A percentile compares a stretch with the other conserved stretches of the same genome.
phyloP scores from a whole-genome alignment of 2,329 filamentous ascomycete species.

The Ophiobolus disseminans region DNA sequence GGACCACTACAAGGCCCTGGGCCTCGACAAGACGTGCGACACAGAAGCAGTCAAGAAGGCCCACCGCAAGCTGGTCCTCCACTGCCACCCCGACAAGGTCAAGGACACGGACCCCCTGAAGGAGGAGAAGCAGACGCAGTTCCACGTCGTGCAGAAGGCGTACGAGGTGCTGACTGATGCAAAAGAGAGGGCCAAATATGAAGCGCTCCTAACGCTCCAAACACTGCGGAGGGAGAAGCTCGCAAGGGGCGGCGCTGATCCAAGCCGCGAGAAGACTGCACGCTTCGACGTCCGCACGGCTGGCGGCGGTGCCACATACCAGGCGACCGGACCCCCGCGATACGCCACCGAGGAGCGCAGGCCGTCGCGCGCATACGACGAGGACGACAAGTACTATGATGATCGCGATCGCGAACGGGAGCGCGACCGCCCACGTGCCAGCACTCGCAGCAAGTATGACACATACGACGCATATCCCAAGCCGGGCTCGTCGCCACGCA shows the following conservation, averaged over 20 bases:
- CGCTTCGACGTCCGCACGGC: conserved; percentile 44
- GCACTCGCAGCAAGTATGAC: conserved; percentile 46
- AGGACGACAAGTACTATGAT: conserved; percentile 50
- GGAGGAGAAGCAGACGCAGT: conserved; percentile 81
- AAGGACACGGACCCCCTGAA: conserved; percentile 85
- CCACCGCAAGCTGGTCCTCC: conserved; percentile 84
- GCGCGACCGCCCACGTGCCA: conserved; percentile 1
- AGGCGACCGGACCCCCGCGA: no score
- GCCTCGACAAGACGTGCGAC: conserved; percentile 75
- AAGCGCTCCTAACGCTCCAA: conserved; percentile 73
- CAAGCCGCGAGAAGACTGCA: conserved; percentile 40
- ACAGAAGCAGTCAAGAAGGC: conserved; percentile 75
- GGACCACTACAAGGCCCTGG: conserved; percentile 82
- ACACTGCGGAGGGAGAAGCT: conserved; percentile 66
- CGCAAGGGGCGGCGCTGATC: conserved; percentile 44
- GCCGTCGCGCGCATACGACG: conserved; percentile 26
- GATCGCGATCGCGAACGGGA: conserved; percentile 38
- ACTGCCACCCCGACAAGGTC: conserved; percentile 91
- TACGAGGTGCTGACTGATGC: conserved; percentile 91
- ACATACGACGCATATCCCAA: conserved; percentile 49
- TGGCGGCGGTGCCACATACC: conserved; percentile 32
- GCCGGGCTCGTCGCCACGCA: conserved; percentile 32
- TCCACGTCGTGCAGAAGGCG: conserved; percentile 89
- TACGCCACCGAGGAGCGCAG: conserved; percentile 45
- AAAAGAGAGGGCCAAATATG: conserved; percentile 74